Conservation (phyloP, 805 yeast species). For the Zygosaccharomyces pseudorouxii region DNA sequence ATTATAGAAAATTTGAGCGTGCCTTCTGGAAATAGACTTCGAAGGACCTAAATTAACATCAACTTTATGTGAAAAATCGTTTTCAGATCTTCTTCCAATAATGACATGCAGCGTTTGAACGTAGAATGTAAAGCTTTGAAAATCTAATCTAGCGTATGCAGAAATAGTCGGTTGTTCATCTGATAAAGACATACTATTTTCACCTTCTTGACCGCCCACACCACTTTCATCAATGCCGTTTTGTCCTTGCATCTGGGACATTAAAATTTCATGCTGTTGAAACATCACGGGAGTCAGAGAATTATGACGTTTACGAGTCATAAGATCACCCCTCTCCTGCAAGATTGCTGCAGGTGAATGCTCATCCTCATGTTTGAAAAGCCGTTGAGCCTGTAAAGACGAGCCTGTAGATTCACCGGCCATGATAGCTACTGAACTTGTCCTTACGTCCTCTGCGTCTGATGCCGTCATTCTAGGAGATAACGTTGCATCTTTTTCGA, state of each 20-base stretch:
- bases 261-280: conserved; percentile 20
- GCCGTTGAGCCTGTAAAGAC: background rate
- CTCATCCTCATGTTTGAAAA: conserved; percentile 10
- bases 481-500: background rate
- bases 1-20: conserved; percentile 93
- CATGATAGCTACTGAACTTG: background rate
- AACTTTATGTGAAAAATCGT: conserved; percentile 62
- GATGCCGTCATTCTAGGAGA: conserved; percentile 2
- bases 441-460: conserved; percentile 2
- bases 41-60: conserved; percentile 92
- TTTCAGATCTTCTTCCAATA: conserved; percentile 82
- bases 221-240: background rate
- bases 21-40: conserved; percentile 89
- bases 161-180: conserved; percentile 40
- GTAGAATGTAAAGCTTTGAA: conserved; percentile 88
- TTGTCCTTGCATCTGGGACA: conserved; percentile 2
- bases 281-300: conserved; percentile 31
- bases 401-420: background rate
- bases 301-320: conserved; percentile 22
- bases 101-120: conserved; percentile 94
- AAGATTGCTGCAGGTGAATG: conserved; percentile 26
- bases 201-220: conserved; percentile 1
- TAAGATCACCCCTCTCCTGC: conserved; percentile 19
- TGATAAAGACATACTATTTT: conserved; percentile 7
- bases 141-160: conserved; percentile 72